A percentile compares a stretch with the other conserved stretches of the same genome.
phyloP scores from a whole-genome alignment of 306 rosid genomes.

The Quercus ilex region DNA sequence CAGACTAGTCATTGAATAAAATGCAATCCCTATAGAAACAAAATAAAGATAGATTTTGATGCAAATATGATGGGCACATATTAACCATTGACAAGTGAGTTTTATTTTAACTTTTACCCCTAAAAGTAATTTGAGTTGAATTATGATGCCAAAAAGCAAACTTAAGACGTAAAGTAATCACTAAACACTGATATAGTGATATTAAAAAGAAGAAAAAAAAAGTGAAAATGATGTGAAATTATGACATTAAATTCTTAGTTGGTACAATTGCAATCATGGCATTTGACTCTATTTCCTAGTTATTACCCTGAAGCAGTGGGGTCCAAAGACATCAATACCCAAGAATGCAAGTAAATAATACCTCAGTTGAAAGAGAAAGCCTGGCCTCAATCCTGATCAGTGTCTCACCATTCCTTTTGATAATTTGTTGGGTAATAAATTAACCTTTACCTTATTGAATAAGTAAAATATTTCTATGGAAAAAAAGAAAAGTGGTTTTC shows the following conservation, averaged over 20 bases:
- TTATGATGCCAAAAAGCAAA: neutral
- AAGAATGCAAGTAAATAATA: neutral
- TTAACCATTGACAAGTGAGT: too few relatives aligned
- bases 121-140: neutral
- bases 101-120: neutral
- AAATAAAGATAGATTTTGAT: too few relatives aligned
- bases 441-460: too few relatives aligned
- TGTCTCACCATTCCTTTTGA: too few relatives aligned
- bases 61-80: too few relatives aligned
- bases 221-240: conserved; percentile 27
- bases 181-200: neutral
- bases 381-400: too few relatives aligned
- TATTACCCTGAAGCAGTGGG: neutral
- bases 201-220: neutral
- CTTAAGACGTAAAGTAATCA: conserved; percentile 8
- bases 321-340: neutral
- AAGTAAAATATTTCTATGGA: too few relatives aligned
- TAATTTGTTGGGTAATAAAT: too few relatives aligned
- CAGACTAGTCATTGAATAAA: too few relatives aligned
- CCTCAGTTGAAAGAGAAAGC: too few relatives aligned
- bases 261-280: conserved; percentile 27
- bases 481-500: neutral
- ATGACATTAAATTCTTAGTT: conserved; percentile 29
- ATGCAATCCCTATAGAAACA: too few relatives aligned
- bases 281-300: conserved; percentile 7